These are phyloP conservation scores for Cladosporium austrohemisphaericum DNA, from an alignment of 2,329 filamentous ascomycete genomes.

Conservation along the genomic window DNA sequence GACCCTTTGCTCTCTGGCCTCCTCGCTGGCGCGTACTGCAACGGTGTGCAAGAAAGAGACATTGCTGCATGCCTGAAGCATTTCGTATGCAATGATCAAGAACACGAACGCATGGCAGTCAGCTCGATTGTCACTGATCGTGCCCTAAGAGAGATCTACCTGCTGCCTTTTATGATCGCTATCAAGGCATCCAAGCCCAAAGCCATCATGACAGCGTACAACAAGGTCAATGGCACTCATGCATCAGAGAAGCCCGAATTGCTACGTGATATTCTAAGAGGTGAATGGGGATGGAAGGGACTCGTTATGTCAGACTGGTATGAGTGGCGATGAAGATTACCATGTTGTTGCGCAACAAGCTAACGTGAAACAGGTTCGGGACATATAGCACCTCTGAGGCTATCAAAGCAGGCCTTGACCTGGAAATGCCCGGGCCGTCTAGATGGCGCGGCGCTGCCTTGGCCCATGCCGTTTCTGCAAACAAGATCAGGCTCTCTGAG, in stretches of 20 bases:
- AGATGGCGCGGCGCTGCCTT: slow-evolving; percentile 18
- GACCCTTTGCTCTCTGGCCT: slow-evolving; percentile 75
- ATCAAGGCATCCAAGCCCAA: slow-evolving; percentile 33
- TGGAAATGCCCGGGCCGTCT: slow-evolving; percentile 69
- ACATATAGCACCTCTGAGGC: slow-evolving; percentile 65
- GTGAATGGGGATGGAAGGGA: slow-evolving; percentile 63
- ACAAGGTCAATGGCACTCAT: slow-evolving; percentile 69
- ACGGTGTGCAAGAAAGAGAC: slow-evolving; percentile 66
- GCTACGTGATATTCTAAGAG: slow-evolving; percentile 64
- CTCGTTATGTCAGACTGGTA: slow-evolving; percentile 66
- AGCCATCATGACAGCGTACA: slow-evolving; percentile 68
- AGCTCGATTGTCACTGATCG: slow-evolving; percentile 63
- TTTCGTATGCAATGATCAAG: slow-evolving; percentile 70
- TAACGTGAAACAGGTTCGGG: slow-evolving; percentile 44
- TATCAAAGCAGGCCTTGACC: slow-evolving; percentile 71
- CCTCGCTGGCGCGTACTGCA: slow-evolving; percentile 58
- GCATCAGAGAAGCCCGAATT: slow-evolving; percentile 62
- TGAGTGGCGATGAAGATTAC: slow-evolving; percentile 55
- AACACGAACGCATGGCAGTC: slow-evolving; percentile 63
- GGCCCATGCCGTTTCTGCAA: slow-evolving; percentile 18
- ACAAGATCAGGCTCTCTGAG: slow-evolving; percentile 23
- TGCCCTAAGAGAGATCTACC: slow-evolving; percentile 64
- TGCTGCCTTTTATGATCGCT: slow-evolving; percentile 72
- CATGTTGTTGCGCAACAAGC: background rate
- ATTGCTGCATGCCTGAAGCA: slow-evolving; percentile 77